Conservation (phyloP, 345 rosid species). For the Noccaea caerulescens region DNA sequence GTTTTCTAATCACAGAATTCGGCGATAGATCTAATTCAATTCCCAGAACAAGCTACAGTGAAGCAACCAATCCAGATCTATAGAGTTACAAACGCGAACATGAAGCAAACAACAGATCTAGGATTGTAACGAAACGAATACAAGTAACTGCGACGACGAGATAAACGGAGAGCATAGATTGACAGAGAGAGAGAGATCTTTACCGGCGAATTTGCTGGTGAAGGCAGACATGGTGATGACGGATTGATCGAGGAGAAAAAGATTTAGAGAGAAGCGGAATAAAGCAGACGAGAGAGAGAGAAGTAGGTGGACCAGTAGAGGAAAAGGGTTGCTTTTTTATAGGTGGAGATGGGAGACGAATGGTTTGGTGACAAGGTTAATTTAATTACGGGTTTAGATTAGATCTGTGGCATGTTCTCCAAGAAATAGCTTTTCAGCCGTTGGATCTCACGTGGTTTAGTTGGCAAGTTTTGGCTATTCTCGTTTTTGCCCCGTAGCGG, state of each 20-base stretch:
- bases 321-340: constrained; percentile 32
- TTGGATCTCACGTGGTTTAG: constrained; percentile 44
- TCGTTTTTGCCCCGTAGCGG: constrained; percentile 16
- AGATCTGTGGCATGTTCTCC: constrained; percentile 46
- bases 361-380: constrained; percentile 33
- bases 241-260: not conserved
- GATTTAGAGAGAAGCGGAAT: constrained; percentile 1
- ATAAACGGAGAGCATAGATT: not conserved
- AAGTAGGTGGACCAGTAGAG: constrained; percentile 33
- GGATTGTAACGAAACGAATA: not conserved
- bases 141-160: not conserved
- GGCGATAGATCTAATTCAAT: not conserved
- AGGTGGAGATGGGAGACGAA: constrained; percentile 20
- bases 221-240: constrained; percentile 69
- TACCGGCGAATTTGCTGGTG: constrained; percentile 86
- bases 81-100: not conserved
- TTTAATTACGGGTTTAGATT: constrained; percentile 17
- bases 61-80: constrained; percentile 30
- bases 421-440: constrained; percentile 40
- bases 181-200: not conserved
- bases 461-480: constrained; percentile 28
- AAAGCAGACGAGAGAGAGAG: not conserved
- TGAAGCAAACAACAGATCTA: constrained; percentile 28
- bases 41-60: not conserved
- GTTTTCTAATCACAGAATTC: not conserved